Percentiles rank a stretch among this genome's conserved stretches.
These are phyloP conservation scores for Trichophyton mentagrophytes DNA, from an alignment of 2,329 filamentous ascomycete species.

Conservation along the genomic window DNA sequence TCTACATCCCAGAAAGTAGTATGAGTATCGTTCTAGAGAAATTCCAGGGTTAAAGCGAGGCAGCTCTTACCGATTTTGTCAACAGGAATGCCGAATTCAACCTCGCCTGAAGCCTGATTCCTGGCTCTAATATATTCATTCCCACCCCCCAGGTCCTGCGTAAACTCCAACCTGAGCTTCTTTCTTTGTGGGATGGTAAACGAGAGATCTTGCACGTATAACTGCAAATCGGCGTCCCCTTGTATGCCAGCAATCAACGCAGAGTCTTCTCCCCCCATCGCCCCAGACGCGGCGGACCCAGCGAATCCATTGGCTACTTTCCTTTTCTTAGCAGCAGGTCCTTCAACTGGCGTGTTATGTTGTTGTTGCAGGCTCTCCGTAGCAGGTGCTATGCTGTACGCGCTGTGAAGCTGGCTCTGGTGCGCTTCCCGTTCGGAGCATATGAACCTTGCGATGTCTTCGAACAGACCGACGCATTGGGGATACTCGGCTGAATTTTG, in stretches of 20 bases:
- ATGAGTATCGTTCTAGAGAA: neutral
- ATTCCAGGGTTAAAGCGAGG: neutral
- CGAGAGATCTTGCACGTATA: slow-evolving; percentile 44
- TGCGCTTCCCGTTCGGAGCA: slow-evolving; percentile 23
- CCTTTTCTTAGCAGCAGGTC: slow-evolving; percentile 36
- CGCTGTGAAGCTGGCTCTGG: slow-evolving; percentile 16
- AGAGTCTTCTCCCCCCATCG: slow-evolving; percentile 15
- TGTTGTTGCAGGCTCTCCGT: slow-evolving; percentile 5
- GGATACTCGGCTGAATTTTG: slow-evolving; percentile 22
- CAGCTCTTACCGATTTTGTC: slow-evolving; percentile 34
- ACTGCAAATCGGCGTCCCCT: slow-evolving; percentile 25
- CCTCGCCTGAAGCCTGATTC: slow-evolving; percentile 38
- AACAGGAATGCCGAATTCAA: slow-evolving; percentile 43
- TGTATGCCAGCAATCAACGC: slow-evolving; percentile 24
- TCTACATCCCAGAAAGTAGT: slow-evolving; percentile 22
- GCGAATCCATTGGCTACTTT: slow-evolving; percentile 33
- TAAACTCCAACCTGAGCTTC: slow-evolving; percentile 49
- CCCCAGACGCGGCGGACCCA: slow-evolving; percentile 9
- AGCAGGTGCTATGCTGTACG: neutral
- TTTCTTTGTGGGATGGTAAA: slow-evolving; percentile 52
- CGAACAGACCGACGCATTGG: slow-evolving; percentile 32
- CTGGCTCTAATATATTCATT: slow-evolving; percentile 34
- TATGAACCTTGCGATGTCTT: slow-evolving; percentile 39
- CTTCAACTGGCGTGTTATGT: slow-evolving; percentile 18
- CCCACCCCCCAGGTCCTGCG: slow-evolving; percentile 18